Base-by-base conservation (phyloP, 2,329 filamentous ascomycete genomes). In the Fusarium sp. region DNA sequence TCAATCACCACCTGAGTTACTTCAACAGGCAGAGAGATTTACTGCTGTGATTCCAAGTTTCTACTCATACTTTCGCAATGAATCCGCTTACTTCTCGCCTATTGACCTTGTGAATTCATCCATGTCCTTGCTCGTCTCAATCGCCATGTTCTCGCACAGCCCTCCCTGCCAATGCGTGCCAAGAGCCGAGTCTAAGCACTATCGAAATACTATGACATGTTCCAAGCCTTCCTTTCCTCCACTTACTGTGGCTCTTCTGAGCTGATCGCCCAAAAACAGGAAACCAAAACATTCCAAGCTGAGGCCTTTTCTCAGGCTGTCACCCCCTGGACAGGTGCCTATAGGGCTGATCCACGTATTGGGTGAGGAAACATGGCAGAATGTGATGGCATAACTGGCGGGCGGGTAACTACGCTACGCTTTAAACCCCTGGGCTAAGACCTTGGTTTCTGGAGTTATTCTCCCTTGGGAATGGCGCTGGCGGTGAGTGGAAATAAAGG, bases 401-500 rank as follows among this genome's bases (percentile, higher is more conserved):
- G 27, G 27, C 27, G 27, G 27, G 27, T 30, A 30, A 13, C 27
- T 30, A 30, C 27, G 27, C 27, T 33, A 33, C 30, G 14, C 30
- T 33, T n/a, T 30, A 30, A 37, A 37, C 35, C 35, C 35, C 35
- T 37, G 7, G 15, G 9, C 35, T 37, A 37, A 37, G n/a, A 30
- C 35, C 9, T 11, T 27, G 30, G 45, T 4, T 37, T 37, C 17
- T 11, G n/a, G 30, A 51, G 6, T 37, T 37, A 37, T n/a, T 37
- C 15, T 30, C 10, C 15, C 35, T 48, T 58, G 49, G 64, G 64
- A 44, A 51, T 62, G 65, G 66, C 51, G 66, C 51, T 48, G 52
- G 17, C 35, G 58, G 44, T 43, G 53, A 39, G 65, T 53, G 60
- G 66, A 68, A 62, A 68, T 68, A 68, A 62, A 68, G 68, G 48